phyloP scores from a whole-genome alignment of 164 flowering plant genomes.

The Magnolia kwangsiensis region DNA sequence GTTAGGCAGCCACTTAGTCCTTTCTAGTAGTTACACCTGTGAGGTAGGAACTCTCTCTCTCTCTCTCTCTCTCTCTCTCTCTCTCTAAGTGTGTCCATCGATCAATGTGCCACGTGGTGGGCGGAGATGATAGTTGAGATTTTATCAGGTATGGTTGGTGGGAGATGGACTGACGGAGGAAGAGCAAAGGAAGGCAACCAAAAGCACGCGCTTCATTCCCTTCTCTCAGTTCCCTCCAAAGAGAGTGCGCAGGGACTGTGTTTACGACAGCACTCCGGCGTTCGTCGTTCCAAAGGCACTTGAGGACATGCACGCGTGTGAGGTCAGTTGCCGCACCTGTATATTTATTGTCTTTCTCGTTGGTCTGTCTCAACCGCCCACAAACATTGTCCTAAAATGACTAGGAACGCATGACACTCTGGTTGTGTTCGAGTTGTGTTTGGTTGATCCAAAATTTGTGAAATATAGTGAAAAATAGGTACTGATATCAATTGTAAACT shows the following conservation, averaged over 20 bases:
- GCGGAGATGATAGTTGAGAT: background rate
- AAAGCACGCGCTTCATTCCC: slow-evolving; percentile 53
- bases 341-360: background rate
- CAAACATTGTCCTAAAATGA: too few species aligned
- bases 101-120: background rate
- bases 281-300: slow-evolving; percentile 29
- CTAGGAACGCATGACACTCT: too few species aligned
- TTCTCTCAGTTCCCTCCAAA: slow-evolving; percentile 41
- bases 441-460: too few species aligned
- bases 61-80: background rate
- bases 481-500: too few species aligned
- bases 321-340: slow-evolving; percentile 22
- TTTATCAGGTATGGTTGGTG: slow-evolving; percentile 47
- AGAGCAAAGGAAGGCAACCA: slow-evolving; percentile 39
- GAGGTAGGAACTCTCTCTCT: slow-evolving; percentile 15
- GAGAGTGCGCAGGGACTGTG: slow-evolving; percentile 33
- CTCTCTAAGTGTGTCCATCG: background rate
- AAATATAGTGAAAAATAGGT: too few species aligned
- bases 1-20: slow-evolving; percentile 17
- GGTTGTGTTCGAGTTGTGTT: too few species aligned
- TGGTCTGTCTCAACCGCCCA: too few species aligned
- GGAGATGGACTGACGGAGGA: slow-evolving; percentile 41
- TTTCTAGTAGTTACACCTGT: slow-evolving; percentile 23
- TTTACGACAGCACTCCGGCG: slow-evolving; percentile 35
- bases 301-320: slow-evolving; percentile 39